Evolutionary conservation across 208 protist genomes (phyloP).

Genomic region (Sergeia podlipaevii): DNA sequence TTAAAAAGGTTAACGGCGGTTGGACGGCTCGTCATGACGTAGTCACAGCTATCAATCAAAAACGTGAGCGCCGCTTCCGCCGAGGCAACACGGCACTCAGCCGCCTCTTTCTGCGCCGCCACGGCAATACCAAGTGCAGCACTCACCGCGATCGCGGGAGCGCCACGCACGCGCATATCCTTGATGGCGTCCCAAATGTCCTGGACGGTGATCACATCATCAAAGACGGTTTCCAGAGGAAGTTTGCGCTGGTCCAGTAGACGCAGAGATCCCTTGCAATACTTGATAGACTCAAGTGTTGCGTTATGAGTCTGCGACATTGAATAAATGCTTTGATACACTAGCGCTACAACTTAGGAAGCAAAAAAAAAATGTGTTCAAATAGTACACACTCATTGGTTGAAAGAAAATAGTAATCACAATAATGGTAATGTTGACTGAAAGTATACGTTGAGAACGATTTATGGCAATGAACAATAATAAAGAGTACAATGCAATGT

Average conservation of each 20-base stretch:
- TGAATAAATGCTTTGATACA: background rate
- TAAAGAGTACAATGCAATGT: too few species aligned
- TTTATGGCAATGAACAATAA: too few species aligned
- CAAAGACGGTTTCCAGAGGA: constrained; percentile 75
- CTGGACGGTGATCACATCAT: constrained; percentile 76
- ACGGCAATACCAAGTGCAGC: constrained; percentile 92
- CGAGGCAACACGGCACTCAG: constrained; percentile 16
- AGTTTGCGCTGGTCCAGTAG: constrained; percentile 87
- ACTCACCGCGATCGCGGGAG: constrained; percentile 95
- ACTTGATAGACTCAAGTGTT: constrained; percentile 84
- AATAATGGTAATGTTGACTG: too few species aligned
- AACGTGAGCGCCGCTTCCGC: constrained; percentile 39
- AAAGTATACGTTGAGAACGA: too few species aligned
- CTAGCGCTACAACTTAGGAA: constrained; percentile 1
- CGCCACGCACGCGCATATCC: constrained; percentile 94
- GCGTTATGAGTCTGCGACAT: constrained; percentile 44
- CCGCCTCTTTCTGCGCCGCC: constrained; percentile 45
- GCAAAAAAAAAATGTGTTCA: constrained; percentile 14
- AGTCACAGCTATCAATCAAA: constrained; percentile 73
- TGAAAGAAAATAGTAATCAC: too few species aligned
- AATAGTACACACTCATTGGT: too few species aligned
- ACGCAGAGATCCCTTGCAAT: constrained; percentile 43
- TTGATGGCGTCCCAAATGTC: constrained; percentile 89
- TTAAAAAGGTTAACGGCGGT: constrained; percentile 96
- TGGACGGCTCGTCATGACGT: constrained; percentile 90